Base-by-base conservation (phyloP, 441 rosid genomes). In the Syzygium syzygioides region DNA sequence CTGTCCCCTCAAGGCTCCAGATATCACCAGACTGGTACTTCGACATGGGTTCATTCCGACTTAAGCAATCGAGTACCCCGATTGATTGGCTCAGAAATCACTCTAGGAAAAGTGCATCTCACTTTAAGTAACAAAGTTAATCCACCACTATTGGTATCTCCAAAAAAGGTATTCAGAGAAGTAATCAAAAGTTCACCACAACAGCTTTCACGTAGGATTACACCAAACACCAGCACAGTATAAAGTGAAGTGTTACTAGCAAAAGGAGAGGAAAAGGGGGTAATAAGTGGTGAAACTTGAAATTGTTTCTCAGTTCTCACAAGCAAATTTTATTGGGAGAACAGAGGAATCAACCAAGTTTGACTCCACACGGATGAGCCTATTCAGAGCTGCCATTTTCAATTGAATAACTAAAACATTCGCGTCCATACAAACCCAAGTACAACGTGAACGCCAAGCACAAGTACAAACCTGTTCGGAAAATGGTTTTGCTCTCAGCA, bases 401-500 rank as follows among this genome's bases (percentile, higher is more conserved):
- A 3, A 23, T 14, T 23, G 83, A 37, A 41, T 11, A 71, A 71
- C 83, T 37, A 37, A 37, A 71, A 71, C 28, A 71, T 3, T 12
- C 52, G 23, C 52, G 52, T 71, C 83, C 52, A 37, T 41, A 11
- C 37, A 71, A 71, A 37, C 28, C 52, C 83, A 71, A 37, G 28
- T 71, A 15, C 52, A 76, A 85, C 86, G n/a, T 9, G 62, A 85
- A 30, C 48, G n/a, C 41, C 28, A 4, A 85, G 57, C 26, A 54
- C 86, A 55, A 10, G 86, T 4, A 54, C 86, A 84, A 48, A 88
- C 89, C 89, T 64, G 87, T 26, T 85, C 87, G 18, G 89, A 85
- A 85, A 88, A 88, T 32, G 89, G 89, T 85, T 79, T 88, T 48
- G 87, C 86, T 52, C 89, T 85, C 89, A 85, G 86, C 87, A 88